Evolutionary conservation across 2,329 filamentous ascomycete genomes (phyloP).

Genomic region (Talaromyces sp.): DNA sequence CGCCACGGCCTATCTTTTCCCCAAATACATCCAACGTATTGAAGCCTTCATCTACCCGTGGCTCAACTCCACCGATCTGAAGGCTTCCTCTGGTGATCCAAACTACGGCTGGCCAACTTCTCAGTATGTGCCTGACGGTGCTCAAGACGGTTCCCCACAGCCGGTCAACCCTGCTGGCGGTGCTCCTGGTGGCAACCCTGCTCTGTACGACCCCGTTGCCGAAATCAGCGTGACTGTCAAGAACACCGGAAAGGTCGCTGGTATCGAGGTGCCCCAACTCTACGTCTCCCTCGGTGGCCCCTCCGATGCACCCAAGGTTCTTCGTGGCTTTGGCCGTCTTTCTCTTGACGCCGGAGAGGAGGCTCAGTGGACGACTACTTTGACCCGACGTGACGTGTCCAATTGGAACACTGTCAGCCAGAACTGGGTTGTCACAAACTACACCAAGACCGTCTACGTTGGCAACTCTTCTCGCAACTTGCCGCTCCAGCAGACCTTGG

Average conservation of each 20-base stretch:
- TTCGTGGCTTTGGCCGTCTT: slow-evolving; percentile 79
- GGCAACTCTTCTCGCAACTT: slow-evolving; percentile 58
- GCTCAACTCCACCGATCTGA: slow-evolving; percentile 57
- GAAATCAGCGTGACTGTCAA: slow-evolving; percentile 48
- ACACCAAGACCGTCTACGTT: slow-evolving; percentile 59
- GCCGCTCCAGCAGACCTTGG: slow-evolving; percentile 43
- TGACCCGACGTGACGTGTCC: slow-evolving; percentile 77
- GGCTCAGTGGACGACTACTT: slow-evolving; percentile 60
- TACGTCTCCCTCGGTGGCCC: slow-evolving; percentile 79
- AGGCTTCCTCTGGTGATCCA: slow-evolving; percentile 49
- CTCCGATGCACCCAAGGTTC: slow-evolving; percentile 60
- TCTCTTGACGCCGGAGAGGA: slow-evolving; percentile 66
- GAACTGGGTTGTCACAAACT: slow-evolving; percentile 69
- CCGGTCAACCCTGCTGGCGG: slow-evolving; percentile 55
- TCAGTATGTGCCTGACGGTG: slow-evolving; percentile 50
- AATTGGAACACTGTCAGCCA: slow-evolving; percentile 80
- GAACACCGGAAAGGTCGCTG: slow-evolving; percentile 49
- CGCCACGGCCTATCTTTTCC: slow-evolving; percentile 54
- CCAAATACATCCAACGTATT: slow-evolving; percentile 49
- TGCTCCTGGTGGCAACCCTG: slow-evolving; percentile 57
- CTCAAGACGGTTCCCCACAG: slow-evolving; percentile 53
- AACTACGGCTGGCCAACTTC: slow-evolving; percentile 52
- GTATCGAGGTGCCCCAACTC: slow-evolving; percentile 54
- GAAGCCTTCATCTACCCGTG: slow-evolving; percentile 61
- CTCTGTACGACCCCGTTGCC: slow-evolving; percentile 51